Percentiles rank a stretch among this genome's conserved stretches.
Evolutionary conservation across 768 basidiomycete genomes (phyloP).

Genomic region (Mycena venus): DNA sequence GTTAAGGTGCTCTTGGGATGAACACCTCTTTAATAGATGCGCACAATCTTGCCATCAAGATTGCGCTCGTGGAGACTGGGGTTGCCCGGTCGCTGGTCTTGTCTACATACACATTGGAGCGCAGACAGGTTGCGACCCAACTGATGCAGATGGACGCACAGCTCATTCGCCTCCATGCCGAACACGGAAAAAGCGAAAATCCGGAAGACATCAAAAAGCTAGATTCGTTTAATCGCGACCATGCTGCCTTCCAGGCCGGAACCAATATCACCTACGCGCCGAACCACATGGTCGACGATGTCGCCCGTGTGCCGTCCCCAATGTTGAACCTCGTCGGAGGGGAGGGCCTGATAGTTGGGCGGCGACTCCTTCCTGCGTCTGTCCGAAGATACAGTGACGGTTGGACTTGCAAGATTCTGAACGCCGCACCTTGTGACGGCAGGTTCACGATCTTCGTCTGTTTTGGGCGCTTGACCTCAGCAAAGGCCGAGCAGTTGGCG

Average conservation of each 20-base stretch:
- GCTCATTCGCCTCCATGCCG: constrained; percentile 12
- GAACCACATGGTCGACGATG: not conserved
- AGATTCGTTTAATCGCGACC: not conserved
- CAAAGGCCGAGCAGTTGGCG: not conserved
- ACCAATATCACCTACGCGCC: constrained; percentile 19
- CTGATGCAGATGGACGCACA: constrained; percentile 16
- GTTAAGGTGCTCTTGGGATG: constrained; percentile 12
- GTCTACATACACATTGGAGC: constrained; percentile 5
- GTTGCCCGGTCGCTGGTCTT: not conserved
- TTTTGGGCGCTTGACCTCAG: not conserved
- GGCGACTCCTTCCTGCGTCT: constrained; percentile 4
- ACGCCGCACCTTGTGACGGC: constrained; percentile 13
- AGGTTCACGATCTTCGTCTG: constrained; percentile 20
- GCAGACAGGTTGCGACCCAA: not conserved
- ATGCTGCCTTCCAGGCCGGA: constrained; percentile 20
- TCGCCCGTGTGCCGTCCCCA: not conserved
- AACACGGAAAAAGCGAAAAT: constrained; percentile 8
- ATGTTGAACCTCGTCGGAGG: constrained; percentile 4
- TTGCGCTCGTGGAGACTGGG: constrained; percentile 16
- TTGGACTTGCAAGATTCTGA: not conserved
- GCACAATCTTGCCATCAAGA: constrained; percentile 13
- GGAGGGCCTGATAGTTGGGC: constrained; percentile 5
- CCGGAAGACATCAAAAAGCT: constrained; percentile 2
- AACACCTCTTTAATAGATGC: constrained; percentile 12
- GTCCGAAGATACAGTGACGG: constrained; percentile 14